Conservation (phyloP, 2,329 filamentous ascomycete species). For the Neonectria neomacrospora region DNA sequence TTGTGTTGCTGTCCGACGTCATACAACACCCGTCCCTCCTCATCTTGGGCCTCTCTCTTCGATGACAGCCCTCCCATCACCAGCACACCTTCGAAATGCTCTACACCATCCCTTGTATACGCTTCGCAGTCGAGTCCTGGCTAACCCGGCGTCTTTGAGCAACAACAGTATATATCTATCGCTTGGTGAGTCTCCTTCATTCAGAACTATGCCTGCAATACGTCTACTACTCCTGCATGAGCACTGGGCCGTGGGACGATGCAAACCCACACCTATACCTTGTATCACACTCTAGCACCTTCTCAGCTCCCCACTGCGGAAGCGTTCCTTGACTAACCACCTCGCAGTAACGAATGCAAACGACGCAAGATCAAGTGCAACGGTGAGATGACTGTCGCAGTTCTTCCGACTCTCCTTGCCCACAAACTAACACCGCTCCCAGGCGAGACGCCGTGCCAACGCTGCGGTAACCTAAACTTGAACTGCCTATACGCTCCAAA, state of each 20-base stretch:
- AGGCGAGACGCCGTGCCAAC: conserved; percentile 71
- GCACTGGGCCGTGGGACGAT: background rate
- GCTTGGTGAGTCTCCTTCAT: conserved; percentile 61
- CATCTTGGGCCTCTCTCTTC: background rate
- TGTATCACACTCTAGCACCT: background rate
- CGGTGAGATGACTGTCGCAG: conserved; percentile 44
- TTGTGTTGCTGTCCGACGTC: background rate
- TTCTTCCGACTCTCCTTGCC: background rate
- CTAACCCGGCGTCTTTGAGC: conserved; percentile 32
- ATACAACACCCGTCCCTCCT: background rate
- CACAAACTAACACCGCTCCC: background rate
- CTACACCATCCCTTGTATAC: background rate
- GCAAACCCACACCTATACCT: background rate
- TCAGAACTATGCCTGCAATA: background rate
- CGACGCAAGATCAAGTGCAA: conserved; percentile 82
- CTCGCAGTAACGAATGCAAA: conserved; percentile 75
- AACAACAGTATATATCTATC: conserved; percentile 68
- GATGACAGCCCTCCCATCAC: background rate
- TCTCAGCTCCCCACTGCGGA: background rate
- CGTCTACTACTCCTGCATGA: too few relatives aligned
- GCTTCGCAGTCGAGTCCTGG: conserved; percentile 9
- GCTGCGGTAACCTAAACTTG: conserved; percentile 75
- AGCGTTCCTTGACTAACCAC: conserved; percentile 15
- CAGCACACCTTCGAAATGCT: conserved; percentile 1
- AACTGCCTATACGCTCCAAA: conserved; percentile 74